Evolutionary conservation across 1,139 yeast genomes (phyloP), one percentile per base, ranked within the genome.

Genomic region (Taiozyma sp.): DNA sequence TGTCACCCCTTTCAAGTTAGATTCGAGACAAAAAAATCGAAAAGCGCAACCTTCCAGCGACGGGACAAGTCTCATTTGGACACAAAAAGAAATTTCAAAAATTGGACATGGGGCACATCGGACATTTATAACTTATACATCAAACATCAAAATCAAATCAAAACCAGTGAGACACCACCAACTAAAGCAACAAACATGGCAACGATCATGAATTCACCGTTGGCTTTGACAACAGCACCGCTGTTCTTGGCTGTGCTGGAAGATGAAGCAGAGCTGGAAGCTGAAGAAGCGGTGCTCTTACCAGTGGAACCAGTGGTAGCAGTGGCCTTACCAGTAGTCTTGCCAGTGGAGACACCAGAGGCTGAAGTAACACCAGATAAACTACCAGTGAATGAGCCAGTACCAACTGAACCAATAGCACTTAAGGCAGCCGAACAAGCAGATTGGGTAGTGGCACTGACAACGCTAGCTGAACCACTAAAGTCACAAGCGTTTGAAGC

Each of bases 401-500:
- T 67, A 47, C 80, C 77, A 52, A 83, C 82, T 52, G 80, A 62
- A 43, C 75, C 71, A 51, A 81, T 79, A 53, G 73, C 68, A 53
- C 68, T 68, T 47, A 79, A 52, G 40, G 81, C 62, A 35, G 61
- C 50, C 6, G 63, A 48, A 50, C 65, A 67, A 50, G 78, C 73
- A 51, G 81, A 72, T 45, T 80, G 77, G 54, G 86, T 84, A 51
- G 85, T 69, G 35, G 77, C 69, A 49, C 70, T 62, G 54, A 70
- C 69, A 44, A 79, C 49, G 42, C 80, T 52, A 48, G 88, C 89
- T 53, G 83, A 75, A 55, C 95, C 93, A 54, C 69, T 68, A 70
- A 85, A 86, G 66, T 76, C 78, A 76, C 95, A 86, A 47, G 87
- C 87, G 46, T 73, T 65, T 10, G 68, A 56, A 47, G 59, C 48